Base-by-base conservation (phyloP, 495 filamentous ascomycete genomes). In the Aspergillus ellipticus region DNA sequence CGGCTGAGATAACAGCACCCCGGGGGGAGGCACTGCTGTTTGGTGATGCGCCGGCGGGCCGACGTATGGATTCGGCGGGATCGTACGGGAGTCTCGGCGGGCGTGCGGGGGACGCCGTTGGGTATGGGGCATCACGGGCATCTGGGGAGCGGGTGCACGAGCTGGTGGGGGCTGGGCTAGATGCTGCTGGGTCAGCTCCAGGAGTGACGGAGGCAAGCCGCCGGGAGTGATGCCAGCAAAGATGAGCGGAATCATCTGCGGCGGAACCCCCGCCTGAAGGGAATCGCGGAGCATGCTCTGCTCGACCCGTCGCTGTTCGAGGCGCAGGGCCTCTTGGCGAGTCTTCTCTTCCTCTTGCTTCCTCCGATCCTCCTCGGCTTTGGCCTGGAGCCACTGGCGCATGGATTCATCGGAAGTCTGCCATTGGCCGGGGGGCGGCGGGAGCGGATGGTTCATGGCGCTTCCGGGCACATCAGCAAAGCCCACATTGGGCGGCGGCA, bases 261-360 rank as follows among this genome's bases (percentile, higher is more conserved):
- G 90, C 17, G 94, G 92, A 35, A 98, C 82, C 19, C 91, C 91
- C 22, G 88, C 85, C 55, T 81, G 77, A 56, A 96, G 69, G 29
- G 92, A 90, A 53, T 94, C 89, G 56, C 83, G 78, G 53, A 98
- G 70, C 73, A 98, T 96, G 49, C 85, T 83, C 66, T 89, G 83
- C 67, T 97, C 93, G 35, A 92, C 80, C 65, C 80, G 87, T 47
- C 93, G 83, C 68, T 90, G 89, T 67, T 97, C 93, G 42, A 96
- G 71, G 42, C 84, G 80, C 28, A 87, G 73, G 20, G 77, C 75
- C 67, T 93, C 92, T 66, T 96, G 92, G 51, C 85, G 81, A 20
- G 89, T 96, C 76, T 82, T 89, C 69, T 96, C 89, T 69, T 94
- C 89, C 68, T 97, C 92, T 68, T 93, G 89, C 65, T 77, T 89